Evolutionary conservation across 306 rosid species (phyloP).

Genomic region (Vachellia pachyceras): DNA sequence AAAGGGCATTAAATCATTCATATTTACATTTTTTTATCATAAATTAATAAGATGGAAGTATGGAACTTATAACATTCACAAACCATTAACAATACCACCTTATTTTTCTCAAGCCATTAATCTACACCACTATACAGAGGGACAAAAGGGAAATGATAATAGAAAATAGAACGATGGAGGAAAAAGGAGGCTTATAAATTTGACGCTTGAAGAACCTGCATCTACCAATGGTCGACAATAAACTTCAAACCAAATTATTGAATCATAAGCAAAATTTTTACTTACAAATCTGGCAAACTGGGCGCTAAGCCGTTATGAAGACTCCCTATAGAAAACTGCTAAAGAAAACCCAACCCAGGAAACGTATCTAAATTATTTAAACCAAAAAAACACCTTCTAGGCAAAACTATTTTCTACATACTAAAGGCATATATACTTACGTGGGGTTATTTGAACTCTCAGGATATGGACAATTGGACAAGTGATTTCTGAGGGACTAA

Average conservation of each 20-base stretch:
- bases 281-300: not conserved
- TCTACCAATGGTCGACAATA: no score
- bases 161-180: not conserved
- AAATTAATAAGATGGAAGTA: no score
- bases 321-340: not conserved
- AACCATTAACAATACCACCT: not conserved
- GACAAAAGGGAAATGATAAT: no score
- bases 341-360: not conserved
- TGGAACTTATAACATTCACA: not conserved
- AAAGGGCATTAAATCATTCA: not conserved
- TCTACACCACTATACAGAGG: no score
- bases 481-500: constrained; percentile 4
- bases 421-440: not conserved
- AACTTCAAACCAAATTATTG: not conserved
- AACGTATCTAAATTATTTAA: not conserved
- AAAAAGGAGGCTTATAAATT: no score
- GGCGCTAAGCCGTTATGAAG: not conserved
- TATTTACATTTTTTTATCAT: no score
- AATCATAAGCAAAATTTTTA: constrained; percentile 1
- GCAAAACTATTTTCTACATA: not conserved
- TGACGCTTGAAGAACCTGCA: not conserved
- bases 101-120: no score
- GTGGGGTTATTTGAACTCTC: constrained; percentile 2
- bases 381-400: not conserved
- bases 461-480: constrained; percentile 4